Percentiles rank a stretch among this genome's conserved stretches.
Evolutionary conservation across 2,329 filamentous ascomycete genomes (phyloP).

Genomic region (Stachybotrys chartarum): DNA sequence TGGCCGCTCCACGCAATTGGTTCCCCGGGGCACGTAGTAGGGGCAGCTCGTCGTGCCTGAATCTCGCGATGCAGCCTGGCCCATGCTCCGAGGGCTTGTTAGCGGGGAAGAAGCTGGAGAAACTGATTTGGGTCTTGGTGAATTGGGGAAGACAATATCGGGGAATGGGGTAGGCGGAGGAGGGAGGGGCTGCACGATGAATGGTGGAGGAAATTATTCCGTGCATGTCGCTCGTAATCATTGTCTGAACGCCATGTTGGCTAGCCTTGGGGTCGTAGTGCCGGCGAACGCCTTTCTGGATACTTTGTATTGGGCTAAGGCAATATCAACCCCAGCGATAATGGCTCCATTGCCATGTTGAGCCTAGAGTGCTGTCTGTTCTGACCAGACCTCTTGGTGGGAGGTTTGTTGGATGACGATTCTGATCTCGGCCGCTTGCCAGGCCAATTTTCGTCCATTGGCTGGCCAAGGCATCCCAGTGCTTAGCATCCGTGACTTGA

Average conservation of each 20-base stretch:
- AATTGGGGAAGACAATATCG: not conserved
- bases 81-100: not conserved
- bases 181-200: not conserved
- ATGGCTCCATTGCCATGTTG: not conserved
- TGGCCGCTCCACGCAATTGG: not conserved
- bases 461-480: not conserved
- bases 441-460: not conserved
- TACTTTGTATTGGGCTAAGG: too few species aligned
- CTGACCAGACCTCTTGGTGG: too few species aligned
- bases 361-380: not conserved
- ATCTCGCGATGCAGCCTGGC: not conserved
- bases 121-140: not conserved
- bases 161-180: not conserved
- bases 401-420: too few species aligned
- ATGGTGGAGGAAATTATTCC: constrained; percentile 1
- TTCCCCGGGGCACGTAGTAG: not conserved
- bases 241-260: not conserved
- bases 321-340: too few species aligned
- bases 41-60: not conserved
- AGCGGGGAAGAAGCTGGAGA: not conserved
- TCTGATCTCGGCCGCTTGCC: not conserved
- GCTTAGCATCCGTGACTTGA: not conserved
- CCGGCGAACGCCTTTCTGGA: too few species aligned
- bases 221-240: not conserved
- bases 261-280: not conserved